phyloP scores from a whole-genome alignment of 495 filamentous ascomycete species.

The Chaetomidium leptoderma region DNA sequence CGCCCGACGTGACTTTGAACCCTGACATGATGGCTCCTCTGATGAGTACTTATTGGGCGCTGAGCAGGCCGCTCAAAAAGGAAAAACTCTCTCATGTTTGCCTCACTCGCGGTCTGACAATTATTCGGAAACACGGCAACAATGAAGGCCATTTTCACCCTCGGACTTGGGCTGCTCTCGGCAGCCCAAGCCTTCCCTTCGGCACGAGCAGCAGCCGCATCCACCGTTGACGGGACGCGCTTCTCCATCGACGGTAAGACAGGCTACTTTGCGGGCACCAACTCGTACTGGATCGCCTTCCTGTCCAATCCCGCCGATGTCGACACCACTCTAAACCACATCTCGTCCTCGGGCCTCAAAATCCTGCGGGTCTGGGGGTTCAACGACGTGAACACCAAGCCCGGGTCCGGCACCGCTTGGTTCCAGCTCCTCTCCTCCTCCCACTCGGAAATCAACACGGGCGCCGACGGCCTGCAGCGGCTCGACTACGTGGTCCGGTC shows the following conservation, averaged over 20 bases:
- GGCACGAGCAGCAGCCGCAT: constrained; percentile 9
- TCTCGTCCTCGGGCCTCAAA: constrained; percentile 54
- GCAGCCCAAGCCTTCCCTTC: constrained; percentile 15
- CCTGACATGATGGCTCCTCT: background rate
- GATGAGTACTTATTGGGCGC: constrained; percentile 2
- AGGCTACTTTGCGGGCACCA: constrained; percentile 63
- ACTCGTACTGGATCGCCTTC: constrained; percentile 72
- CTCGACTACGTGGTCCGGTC: constrained; percentile 54
- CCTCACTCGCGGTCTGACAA: too few species aligned
- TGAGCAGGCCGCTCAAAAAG: background rate
- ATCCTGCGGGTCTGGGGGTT: constrained; percentile 72
- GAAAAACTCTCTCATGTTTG: too few species aligned
- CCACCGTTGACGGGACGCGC: constrained; percentile 24
- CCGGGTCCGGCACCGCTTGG: constrained; percentile 49
- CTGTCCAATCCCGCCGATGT: constrained; percentile 61
- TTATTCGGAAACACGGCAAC: too few species aligned
- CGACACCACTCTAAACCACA: constrained; percentile 52
- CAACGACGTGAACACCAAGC: constrained; percentile 49
- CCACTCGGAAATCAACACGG: constrained; percentile 61
- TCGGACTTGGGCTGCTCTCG: constrained; percentile 26
- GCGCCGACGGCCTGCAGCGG: constrained; percentile 59
- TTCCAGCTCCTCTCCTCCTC: constrained; percentile 55
- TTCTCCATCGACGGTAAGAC: constrained; percentile 62
- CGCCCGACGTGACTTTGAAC: background rate
- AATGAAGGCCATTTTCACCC: constrained; percentile 22